Evolutionary conservation across 352 stramenopile species (phyloP).

Genomic region (Phytopythium ostracodes): DNA sequence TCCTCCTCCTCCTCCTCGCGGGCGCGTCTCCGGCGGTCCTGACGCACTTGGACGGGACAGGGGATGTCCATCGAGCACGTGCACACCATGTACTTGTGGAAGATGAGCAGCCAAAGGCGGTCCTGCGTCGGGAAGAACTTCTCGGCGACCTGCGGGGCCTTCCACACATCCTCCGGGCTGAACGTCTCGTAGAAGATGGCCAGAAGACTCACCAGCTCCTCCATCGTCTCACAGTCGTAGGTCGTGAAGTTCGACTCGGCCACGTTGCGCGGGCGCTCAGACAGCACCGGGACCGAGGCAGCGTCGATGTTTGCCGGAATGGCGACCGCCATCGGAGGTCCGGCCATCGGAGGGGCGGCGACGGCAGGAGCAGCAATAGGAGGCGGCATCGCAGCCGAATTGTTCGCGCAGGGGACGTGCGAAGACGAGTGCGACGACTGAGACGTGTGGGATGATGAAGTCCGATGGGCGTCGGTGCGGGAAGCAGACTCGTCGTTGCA

Average conservation of each 20-base stretch:
- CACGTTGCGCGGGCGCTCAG: constrained; percentile 56
- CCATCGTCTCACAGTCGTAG: constrained; percentile 75
- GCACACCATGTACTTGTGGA: constrained; percentile 85
- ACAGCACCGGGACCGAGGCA: constrained; percentile 25
- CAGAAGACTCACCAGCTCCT: constrained; percentile 60
- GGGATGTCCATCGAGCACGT: constrained; percentile 78
- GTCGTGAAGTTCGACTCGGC: constrained; percentile 73
- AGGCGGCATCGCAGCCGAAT: constrained; percentile 8
- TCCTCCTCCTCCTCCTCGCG: constrained; percentile 54
- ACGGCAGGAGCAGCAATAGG: constrained; percentile 13
- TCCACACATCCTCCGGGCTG: constrained; percentile 78
- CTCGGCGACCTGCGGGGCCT: constrained; percentile 68
- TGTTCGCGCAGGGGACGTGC: constrained; percentile 4
- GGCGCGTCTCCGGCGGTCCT: constrained; percentile 41
- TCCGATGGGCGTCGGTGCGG: constrained; percentile 11
- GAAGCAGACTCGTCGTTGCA: constrained; percentile 14
- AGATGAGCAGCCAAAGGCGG: constrained; percentile 77
- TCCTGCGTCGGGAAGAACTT: constrained; percentile 81
- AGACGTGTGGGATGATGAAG: constrained; percentile 35
- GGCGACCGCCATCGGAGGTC: constrained; percentile 7
- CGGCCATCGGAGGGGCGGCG: constrained; percentile 7
- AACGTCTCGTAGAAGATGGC: constrained; percentile 73
- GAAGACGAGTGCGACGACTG: constrained; percentile 23
- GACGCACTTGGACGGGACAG: constrained; percentile 63
- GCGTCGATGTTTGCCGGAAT: constrained; percentile 18